Evolutionary conservation across 371 early-diverging fungal genomes (phyloP), one percentile per base, ranked within the genome.

Genomic region (Mortierella sp.): DNA sequence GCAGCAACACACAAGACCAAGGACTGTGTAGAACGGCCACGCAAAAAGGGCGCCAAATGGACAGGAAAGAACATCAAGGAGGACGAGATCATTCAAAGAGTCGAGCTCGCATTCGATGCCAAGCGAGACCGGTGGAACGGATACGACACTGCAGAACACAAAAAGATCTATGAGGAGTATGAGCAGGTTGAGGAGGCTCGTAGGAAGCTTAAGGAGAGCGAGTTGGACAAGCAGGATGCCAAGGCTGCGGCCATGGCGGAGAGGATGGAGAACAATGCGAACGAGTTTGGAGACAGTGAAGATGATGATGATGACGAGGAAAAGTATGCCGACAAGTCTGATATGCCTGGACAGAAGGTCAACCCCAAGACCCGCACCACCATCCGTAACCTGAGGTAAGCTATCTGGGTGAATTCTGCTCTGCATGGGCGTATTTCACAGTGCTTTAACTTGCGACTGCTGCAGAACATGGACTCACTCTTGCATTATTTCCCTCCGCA

Each of bases 51-150:
- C 19, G 99, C 99, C 0, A 95, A 94, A 86, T 97, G 95, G 95
- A 95, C 95, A 11, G 96, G 95, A 67, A 90, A 93, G 78, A 93
- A 96, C 76, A 95, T 98, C 77, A 91, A 92, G 55, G 89, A 95
- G 9, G 98, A 98, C 87, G 98, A 99, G 81, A 90, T 93, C 37
- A 87, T 98, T n/a, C 92, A 92, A 76, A 82, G 92, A n/a, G 90
- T 96, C 11, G 90, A 94, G n/a, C 87, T 97, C 48, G 92, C 94
- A 72, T 99, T 96, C 90, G 99, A 98, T 80, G 98, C 95, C 28
- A 99, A 99, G 85, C 91, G 99, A 54, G 99, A 99, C 91, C 94
- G 97, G 34, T 98, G 98, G 98, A 98, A 98, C 75, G 98, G 98
- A 13, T 99, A 98, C 87, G 97, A 99, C 88, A 92, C 98, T 9